Conservation (phyloP, 2,329 filamentous ascomycete genomes). For the Trichoderma simmonsii region DNA sequence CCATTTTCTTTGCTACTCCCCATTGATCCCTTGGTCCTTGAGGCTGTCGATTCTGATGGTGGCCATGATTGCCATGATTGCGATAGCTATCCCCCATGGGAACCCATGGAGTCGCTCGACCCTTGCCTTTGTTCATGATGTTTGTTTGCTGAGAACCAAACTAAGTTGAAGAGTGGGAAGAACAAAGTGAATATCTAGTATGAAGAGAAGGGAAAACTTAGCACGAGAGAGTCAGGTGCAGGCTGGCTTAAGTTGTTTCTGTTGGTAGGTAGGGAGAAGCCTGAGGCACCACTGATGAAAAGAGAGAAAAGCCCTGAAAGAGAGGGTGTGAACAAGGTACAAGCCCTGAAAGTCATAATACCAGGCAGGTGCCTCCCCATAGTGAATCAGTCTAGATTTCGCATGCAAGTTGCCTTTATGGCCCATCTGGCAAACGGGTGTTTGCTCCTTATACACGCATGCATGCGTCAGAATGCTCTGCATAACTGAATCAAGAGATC, state of each 20-base stretch:
- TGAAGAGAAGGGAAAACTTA: neutral
- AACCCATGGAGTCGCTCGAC: neutral
- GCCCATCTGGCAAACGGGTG: neutral
- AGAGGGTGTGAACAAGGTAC: neutral
- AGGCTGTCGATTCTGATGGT: neutral
- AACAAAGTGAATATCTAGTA: rapidly evolving
- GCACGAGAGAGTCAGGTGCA: neutral
- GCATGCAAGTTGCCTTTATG: neutral
- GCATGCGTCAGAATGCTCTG: neutral
- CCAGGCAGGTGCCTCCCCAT: neutral
- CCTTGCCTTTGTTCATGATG: neutral
- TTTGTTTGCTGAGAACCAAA: neutral
- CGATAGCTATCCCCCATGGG: neutral
- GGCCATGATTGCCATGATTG: neutral
- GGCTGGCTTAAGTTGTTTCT: neutral
- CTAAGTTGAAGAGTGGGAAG: neutral
- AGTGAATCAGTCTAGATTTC: neutral
- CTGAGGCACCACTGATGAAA: neutral
- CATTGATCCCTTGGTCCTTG: neutral
- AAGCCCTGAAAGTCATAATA: neutral
- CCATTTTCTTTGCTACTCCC: slow-evolving; percentile 17
- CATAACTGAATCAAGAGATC: neutral
- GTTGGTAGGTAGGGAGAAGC: neutral
- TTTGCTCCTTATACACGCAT: neutral
- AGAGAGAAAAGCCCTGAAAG: neutral